Base-by-base conservation (phyloP, 768 basidiomycete species). In the Russula ochroleuca region DNA sequence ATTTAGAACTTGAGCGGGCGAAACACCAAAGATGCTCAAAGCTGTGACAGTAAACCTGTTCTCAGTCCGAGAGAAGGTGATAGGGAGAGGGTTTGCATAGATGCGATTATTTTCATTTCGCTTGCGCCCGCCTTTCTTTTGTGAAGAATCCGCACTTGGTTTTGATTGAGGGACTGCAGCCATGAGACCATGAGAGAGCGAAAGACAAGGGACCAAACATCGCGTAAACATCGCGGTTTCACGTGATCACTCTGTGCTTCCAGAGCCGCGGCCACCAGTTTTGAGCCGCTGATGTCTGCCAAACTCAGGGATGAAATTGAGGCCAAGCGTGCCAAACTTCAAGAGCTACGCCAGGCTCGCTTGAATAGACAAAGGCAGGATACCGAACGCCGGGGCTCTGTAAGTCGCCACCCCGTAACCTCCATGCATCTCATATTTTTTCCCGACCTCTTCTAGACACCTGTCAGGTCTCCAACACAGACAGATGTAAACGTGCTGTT, bases 271-370 rank as follows among this genome's bases (percentile, higher is more conserved):
- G 7, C 25, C 25, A 37, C 14, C 23, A 43, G 17, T 23, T 43
- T n/a, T 13, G 10, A 13, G 38, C 9, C 14, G 13, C 49, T 38
- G 57, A 83, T 81, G 80, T 85, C 87, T 59, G 84, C 87, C 69
- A 82, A 82, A 75, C 81, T 92, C 54, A 78, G 91, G 71, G 86
- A 86, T 71, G 94, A 97, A 76, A 90, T 98, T 64, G 93, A 94
- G 74, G 90, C 87, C 28, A 98, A 98, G 77, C 79, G 87, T 66
- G 84, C 85, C 13, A 94, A 93, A 75, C 85, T 98, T 38, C 91
- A 85, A 55, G 92, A 92, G 67, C 80, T 97, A 41, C 81, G 90
- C 59, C 83, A 87, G 73, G 88, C 87, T 6, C 82, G 93, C 50
- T 85, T 85, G 40, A 85, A 89, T 66, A 77, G 88, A 69, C 81